Percentiles rank a stretch among this genome's conserved stretches.
Evolutionary conservation across 768 basidiomycete genomes (phyloP).

Genomic region (Glaciozyma antarctica): DNA sequence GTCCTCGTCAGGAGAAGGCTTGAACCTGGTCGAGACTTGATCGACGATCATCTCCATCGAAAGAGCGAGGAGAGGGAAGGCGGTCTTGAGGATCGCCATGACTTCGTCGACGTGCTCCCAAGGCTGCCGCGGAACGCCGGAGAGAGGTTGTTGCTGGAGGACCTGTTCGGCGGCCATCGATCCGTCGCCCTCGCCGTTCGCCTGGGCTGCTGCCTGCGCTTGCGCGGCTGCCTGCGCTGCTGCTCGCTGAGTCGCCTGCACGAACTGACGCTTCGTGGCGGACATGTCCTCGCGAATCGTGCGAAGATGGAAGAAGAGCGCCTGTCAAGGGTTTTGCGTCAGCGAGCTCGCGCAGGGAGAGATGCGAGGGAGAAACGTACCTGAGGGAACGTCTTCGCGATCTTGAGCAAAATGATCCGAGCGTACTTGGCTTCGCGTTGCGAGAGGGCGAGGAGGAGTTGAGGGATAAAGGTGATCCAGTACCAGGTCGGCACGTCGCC

Average conservation of each 20-base stretch:
- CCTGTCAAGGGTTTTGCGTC: slow-evolving; percentile 46
- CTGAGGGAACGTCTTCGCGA: slow-evolving; percentile 89
- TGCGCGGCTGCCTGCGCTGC: slow-evolving; percentile 27
- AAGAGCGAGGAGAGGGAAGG: slow-evolving; percentile 85
- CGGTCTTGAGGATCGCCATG: slow-evolving; percentile 83
- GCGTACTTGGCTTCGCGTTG: slow-evolving; percentile 90
- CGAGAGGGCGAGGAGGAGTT: slow-evolving; percentile 77
- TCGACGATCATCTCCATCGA: slow-evolving; percentile 97
- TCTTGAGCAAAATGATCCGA: slow-evolving; percentile 71
- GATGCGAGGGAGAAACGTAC: slow-evolving; percentile 42
- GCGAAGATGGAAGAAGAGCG: slow-evolving; percentile 87
- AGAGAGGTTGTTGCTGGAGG: slow-evolving; percentile 30
- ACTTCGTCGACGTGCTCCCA: slow-evolving; percentile 91
- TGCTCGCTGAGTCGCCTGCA: slow-evolving; percentile 8
- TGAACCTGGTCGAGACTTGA: slow-evolving; percentile 81
- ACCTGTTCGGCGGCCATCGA: slow-evolving; percentile 33
- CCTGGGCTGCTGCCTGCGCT: slow-evolving; percentile 26
- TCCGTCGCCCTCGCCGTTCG: slow-evolving; percentile 21
- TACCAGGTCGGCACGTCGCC: slow-evolving; percentile 97
- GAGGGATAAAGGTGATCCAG: slow-evolving; percentile 96
- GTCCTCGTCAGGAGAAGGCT: slow-evolving; percentile 81
- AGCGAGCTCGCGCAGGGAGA: not conserved
- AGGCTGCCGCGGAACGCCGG: slow-evolving; percentile 46
- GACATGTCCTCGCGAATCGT: slow-evolving; percentile 66
- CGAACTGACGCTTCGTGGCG: slow-evolving; percentile 37